phyloP scores from a whole-genome alignment of 2,329 filamentous ascomycete genomes.

The Aureobasidium sp. region DNA sequence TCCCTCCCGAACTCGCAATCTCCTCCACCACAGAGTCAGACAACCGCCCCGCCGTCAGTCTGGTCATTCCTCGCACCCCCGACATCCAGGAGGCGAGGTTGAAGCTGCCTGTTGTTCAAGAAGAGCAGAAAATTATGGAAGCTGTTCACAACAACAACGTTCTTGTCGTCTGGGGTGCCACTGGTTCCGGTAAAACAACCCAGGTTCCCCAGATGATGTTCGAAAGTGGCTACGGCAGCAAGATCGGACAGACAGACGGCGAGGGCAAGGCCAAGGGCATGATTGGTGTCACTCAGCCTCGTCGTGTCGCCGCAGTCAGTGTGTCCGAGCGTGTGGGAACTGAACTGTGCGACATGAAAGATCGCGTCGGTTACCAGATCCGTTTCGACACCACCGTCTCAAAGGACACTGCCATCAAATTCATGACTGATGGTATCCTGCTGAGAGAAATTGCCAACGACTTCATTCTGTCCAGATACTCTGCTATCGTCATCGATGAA shows the following conservation, averaged over 20 bases:
- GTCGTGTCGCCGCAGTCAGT: slow-evolving; percentile 90
- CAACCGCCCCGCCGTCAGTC: slow-evolving; percentile 66
- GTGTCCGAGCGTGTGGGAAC: slow-evolving; percentile 89
- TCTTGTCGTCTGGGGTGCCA: slow-evolving; percentile 88
- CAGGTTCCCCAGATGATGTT: slow-evolving; percentile 95
- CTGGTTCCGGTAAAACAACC: slow-evolving; percentile 95
- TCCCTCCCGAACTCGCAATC: slow-evolving; percentile 58
- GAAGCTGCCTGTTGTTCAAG: slow-evolving; percentile 80
- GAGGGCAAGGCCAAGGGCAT: slow-evolving; percentile 58
- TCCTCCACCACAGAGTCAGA: slow-evolving; percentile 47
- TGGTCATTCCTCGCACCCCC: slow-evolving; percentile 60
- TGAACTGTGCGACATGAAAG: slow-evolving; percentile 72
- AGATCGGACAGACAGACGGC: slow-evolving; percentile 43
- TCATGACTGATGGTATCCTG: slow-evolving; percentile 97
- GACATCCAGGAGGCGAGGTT: slow-evolving; percentile 73
- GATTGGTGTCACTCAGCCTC: slow-evolving; percentile 91
- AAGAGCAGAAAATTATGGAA: slow-evolving; percentile 98
- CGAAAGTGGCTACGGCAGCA: slow-evolving; percentile 83
- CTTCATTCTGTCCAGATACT: slow-evolving; percentile 82
- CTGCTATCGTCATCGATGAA: slow-evolving; percentile 89
- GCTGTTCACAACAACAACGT: slow-evolving; percentile 86
- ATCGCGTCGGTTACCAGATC: slow-evolving; percentile 80
- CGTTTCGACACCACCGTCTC: slow-evolving; percentile 83
- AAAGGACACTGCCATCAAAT: slow-evolving; percentile 83
- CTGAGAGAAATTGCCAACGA: slow-evolving; percentile 87